A percentile compares a stretch with the other conserved stretches of the same genome.
Evolutionary conservation across 495 filamentous ascomycete genomes (phyloP).

Genomic region (Podospora tetraspora): DNA sequence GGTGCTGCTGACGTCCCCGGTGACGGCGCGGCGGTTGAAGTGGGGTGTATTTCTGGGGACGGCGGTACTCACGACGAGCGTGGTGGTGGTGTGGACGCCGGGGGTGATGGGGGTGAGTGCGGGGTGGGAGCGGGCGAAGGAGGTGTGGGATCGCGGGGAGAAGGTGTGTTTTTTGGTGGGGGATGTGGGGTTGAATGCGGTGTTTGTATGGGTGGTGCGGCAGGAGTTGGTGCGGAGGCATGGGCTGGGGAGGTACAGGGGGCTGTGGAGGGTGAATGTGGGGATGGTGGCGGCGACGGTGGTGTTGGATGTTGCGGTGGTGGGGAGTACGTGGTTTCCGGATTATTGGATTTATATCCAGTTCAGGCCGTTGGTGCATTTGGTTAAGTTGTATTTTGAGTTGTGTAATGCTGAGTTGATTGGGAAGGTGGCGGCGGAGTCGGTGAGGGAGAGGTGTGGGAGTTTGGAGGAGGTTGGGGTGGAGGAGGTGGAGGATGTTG

Average conservation of each 20-base stretch:
- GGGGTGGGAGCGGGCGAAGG: constrained; percentile 27
- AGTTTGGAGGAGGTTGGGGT: not conserved
- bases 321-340: constrained; percentile 9
- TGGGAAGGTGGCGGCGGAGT: constrained; percentile 10
- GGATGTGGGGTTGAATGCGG: constrained; percentile 38
- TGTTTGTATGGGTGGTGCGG: constrained; percentile 39
- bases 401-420: constrained; percentile 44
- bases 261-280: constrained; percentile 40
- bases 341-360: constrained; percentile 30
- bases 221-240: constrained; percentile 32
- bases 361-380: constrained; percentile 44
- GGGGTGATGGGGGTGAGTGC: constrained; percentile 23
- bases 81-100: constrained; percentile 41
- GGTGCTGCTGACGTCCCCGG: constrained; percentile 27
- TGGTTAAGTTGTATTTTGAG: constrained; percentile 44
- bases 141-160: constrained; percentile 43
- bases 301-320: constrained; percentile 33
- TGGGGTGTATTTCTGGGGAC: constrained; percentile 29
- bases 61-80: constrained; percentile 32
- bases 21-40: constrained; percentile 20
- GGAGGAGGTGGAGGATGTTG: not conserved
- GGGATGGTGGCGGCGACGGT: constrained; percentile 37
- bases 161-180: constrained; percentile 40
- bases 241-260: constrained; percentile 42
- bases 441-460: not conserved